These are phyloP conservation scores for Xylariaceae sp. DNA, from an alignment of 2,329 filamentous ascomycete species.

Conservation along the genomic window DNA sequence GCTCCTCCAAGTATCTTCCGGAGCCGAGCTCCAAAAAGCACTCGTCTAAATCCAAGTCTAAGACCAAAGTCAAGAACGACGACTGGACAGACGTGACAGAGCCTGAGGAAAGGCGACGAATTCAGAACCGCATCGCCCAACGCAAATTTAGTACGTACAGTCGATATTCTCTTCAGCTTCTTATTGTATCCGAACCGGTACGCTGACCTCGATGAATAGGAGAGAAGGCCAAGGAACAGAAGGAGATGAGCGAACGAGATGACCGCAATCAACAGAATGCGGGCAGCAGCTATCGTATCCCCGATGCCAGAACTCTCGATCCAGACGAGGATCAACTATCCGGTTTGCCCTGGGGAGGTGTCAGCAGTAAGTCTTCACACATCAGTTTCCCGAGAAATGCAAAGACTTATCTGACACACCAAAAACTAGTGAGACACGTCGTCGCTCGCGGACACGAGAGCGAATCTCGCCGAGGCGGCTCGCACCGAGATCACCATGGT, in stretches of 20 bases:
- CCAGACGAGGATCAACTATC: conserved; percentile 50
- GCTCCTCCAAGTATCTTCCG: conserved; percentile 36
- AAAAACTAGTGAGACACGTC: conserved; percentile 43
- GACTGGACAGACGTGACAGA: conserved; percentile 70
- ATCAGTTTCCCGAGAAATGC: background rate
- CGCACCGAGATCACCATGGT: conserved; percentile 17
- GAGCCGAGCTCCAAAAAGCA: conserved; percentile 29
- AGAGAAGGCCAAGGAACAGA: conserved; percentile 65
- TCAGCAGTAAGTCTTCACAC: conserved; percentile 42
- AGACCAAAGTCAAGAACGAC: conserved; percentile 39
- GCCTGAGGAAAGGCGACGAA: conserved; percentile 66
- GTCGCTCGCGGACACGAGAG: conserved; percentile 48
- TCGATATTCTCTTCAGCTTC: background rate
- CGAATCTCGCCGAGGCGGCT: conserved; percentile 36
- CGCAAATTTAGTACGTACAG: conserved; percentile 65
- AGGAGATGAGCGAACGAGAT: conserved; percentile 62
- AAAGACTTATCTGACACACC: conserved; percentile 2
- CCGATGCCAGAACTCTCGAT: conserved; percentile 53
- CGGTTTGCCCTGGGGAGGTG: conserved; percentile 68
- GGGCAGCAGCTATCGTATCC: conserved; percentile 59
- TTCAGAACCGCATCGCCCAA: conserved; percentile 74
- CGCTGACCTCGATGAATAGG: conserved; percentile 42
- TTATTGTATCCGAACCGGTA: background rate
- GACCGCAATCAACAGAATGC: conserved; percentile 61
- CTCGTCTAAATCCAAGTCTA: conserved; percentile 36